Percentiles rank a stretch among this genome's conserved stretches.
Conservation (phyloP, 2,329 filamentous ascomycete genomes). For the Ophiostoma sp. region DNA sequence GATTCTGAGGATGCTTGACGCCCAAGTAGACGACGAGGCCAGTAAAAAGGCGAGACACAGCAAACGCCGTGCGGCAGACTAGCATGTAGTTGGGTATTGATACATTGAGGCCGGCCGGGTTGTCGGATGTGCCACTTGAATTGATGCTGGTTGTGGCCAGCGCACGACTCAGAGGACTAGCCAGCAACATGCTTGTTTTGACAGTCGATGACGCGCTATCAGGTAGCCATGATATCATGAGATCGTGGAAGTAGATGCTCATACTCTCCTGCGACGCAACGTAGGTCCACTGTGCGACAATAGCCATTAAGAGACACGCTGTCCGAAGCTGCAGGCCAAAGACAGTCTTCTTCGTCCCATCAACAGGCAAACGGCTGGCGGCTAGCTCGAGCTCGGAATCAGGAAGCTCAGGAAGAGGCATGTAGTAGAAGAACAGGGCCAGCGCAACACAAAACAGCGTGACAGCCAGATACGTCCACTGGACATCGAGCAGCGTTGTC, state of each 20-base stretch:
- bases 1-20: conserved; percentile 34
- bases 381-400: conserved; percentile 50
- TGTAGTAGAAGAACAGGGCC: conserved; percentile 63
- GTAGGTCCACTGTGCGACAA: conserved; percentile 73
- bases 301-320: conserved; percentile 60
- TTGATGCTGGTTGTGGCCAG: not conserved
- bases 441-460: conserved; percentile 67
- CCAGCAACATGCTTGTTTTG: too few relatives aligned
- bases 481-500: conserved; percentile 62
- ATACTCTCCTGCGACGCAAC: conserved; percentile 66
- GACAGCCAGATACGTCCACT: conserved; percentile 81
- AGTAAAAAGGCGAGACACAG: conserved; percentile 65
- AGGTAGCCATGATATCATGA: conserved; percentile 43
- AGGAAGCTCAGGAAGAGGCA: conserved; percentile 57
- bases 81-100: conserved; percentile 62
- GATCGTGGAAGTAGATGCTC: conserved; percentile 54
- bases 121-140: conserved; percentile 29
- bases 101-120: conserved; percentile 44
- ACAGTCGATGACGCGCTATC: conserved; percentile 2
- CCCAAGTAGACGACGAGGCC: conserved; percentile 57
- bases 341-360: conserved; percentile 44
- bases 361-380: conserved; percentile 44
- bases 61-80: conserved; percentile 66
- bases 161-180: not conserved
- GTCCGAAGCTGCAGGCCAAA: conserved; percentile 48